A percentile compares a stretch with the other conserved stretches of the same genome.
These are phyloP conservation scores for Cladosporium sp. DNA, from an alignment of 2,329 filamentous ascomycete species.

Conservation along the genomic window DNA sequence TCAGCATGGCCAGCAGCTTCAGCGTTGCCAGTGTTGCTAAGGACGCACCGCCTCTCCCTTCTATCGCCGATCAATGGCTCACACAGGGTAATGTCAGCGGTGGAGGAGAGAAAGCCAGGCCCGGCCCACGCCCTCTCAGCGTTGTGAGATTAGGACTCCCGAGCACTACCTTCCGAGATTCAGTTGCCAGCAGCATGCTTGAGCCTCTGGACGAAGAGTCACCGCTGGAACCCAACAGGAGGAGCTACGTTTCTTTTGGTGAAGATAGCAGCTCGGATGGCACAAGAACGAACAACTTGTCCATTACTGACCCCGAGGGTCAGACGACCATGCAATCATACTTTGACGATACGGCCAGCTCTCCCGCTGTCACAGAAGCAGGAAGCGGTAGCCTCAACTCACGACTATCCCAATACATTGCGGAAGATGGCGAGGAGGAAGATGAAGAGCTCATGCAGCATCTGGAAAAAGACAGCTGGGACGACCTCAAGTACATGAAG, in stretches of 20 bases:
- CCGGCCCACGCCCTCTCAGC: constrained; percentile 54
- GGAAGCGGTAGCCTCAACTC: constrained; percentile 66
- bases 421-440: constrained; percentile 84
- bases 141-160: constrained; percentile 54
- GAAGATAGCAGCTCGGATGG: constrained; percentile 60
- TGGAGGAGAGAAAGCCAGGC: constrained; percentile 42
- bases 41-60: constrained; percentile 91
- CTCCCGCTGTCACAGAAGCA: constrained; percentile 50
- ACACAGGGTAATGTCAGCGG: constrained; percentile 39
- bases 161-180: constrained; percentile 70
- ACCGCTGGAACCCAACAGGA: constrained; percentile 77
- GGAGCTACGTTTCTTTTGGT: constrained; percentile 88
- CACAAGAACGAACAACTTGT: constrained; percentile 61
- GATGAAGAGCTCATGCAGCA: constrained; percentile 89
- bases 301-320: constrained; percentile 72
- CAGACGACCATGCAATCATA: constrained; percentile 67
- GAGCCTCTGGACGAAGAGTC: constrained; percentile 91
- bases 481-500: constrained; percentile 99
- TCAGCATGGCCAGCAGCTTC: constrained; percentile 89
- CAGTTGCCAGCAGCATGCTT: constrained; percentile 80
- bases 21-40: constrained; percentile 80
- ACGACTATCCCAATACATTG: constrained; percentile 74
- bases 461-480: constrained; percentile 87
- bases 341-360: constrained; percentile 73
- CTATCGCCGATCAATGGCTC: constrained; percentile 91